These are phyloP conservation scores for Fusarium albosuccineum DNA, from an alignment of 2,329 filamentous ascomycete genomes.

Conservation along the genomic window DNA sequence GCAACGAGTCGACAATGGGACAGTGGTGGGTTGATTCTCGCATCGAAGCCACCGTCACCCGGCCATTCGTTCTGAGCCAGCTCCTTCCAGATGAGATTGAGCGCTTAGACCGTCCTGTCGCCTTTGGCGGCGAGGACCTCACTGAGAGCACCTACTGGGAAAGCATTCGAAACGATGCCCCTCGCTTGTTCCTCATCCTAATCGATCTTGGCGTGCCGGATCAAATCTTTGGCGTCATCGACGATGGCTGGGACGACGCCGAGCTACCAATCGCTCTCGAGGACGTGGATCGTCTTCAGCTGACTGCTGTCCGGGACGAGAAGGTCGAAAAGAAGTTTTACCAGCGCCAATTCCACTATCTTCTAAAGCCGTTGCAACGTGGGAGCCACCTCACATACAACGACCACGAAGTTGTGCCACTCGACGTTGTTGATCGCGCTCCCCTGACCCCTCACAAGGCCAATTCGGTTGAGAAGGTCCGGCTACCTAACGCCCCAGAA, in stretches of 20 bases:
- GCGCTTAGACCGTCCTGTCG: slow-evolving; percentile 72
- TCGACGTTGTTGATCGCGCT: slow-evolving; percentile 74
- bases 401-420: slow-evolving; percentile 76
- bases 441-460: slow-evolving; percentile 54
- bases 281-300: slow-evolving; percentile 72
- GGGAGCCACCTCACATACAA: slow-evolving; percentile 74
- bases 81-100: slow-evolving; percentile 73
- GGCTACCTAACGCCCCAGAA: slow-evolving; percentile 72
- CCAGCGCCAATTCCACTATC: slow-evolving; percentile 76
- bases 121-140: slow-evolving; percentile 72
- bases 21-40: slow-evolving; percentile 80
- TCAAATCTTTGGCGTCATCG: slow-evolving; percentile 80
- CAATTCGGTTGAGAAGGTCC: slow-evolving; percentile 68
- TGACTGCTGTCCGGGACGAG: slow-evolving; percentile 71
- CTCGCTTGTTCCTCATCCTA: slow-evolving; percentile 78
- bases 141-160: slow-evolving; percentile 84
- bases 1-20: slow-evolving; percentile 43
- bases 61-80: slow-evolving; percentile 74
- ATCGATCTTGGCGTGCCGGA: slow-evolving; percentile 77
- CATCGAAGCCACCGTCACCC: slow-evolving; percentile 78
- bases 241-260: slow-evolving; percentile 82
- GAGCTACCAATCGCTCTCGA: slow-evolving; percentile 78
- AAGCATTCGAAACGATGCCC: slow-evolving; percentile 79
- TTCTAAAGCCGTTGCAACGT: slow-evolving; percentile 72
- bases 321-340: slow-evolving; percentile 77